phyloP scores from a whole-genome alignment of 2,329 filamentous ascomycete species.

The Fusarium irregulare region DNA sequence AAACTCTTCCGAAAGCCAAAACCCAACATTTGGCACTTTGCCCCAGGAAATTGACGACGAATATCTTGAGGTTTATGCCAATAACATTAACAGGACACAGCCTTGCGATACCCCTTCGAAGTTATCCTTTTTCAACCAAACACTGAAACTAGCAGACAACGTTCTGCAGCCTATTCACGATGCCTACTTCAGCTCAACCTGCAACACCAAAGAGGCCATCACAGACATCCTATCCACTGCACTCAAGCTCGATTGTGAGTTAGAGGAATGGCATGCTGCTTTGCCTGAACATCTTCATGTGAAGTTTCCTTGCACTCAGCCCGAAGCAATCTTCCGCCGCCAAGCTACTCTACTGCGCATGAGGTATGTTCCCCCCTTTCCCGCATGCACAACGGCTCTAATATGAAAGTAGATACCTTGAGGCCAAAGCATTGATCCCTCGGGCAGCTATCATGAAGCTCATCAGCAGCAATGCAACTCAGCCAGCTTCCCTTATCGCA shows the following conservation, averaged over 20 bases:
- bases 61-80: conserved; percentile 28
- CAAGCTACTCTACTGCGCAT: conserved; percentile 41
- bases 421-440: conserved; percentile 39
- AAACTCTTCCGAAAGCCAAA: conserved; percentile 24
- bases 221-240: conserved; percentile 30
- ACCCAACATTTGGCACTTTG: conserved; percentile 24
- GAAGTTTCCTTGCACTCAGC: conserved; percentile 32
- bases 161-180: conserved; percentile 40
- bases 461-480: conserved; percentile 3
- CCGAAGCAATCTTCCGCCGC: conserved; percentile 37
- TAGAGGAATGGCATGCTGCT: conserved; percentile 40
- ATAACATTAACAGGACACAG: conserved; percentile 20
- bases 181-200: conserved; percentile 19
- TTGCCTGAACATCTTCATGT: conserved; percentile 37
- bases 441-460: conserved; percentile 42
- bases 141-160: conserved; percentile 34
- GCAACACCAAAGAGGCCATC: conserved; percentile 5
- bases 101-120: conserved; percentile 36
- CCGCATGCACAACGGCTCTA: neutral
- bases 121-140: conserved; percentile 41
- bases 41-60: conserved; percentile 44
- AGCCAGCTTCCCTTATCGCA: conserved; percentile 26
- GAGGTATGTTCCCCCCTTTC: conserved; percentile 8
- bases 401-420: conserved; percentile 34
- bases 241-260: conserved; percentile 34